Base-by-base conservation (phyloP, 2,329 filamentous ascomycete species). In the Chaetomium olivaceum region DNA sequence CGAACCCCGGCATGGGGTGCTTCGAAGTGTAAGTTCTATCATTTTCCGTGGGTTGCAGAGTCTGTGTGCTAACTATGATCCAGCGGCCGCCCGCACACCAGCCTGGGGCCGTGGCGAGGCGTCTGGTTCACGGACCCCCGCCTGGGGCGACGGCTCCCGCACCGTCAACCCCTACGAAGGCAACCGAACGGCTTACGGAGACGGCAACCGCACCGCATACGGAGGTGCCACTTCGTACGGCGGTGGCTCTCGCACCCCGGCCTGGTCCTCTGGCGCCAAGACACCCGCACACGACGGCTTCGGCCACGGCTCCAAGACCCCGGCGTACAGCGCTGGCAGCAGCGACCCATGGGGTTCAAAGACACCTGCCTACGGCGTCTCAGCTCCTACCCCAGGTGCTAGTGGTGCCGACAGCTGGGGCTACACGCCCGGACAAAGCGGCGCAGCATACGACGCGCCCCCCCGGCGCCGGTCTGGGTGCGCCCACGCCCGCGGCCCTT, bases 191-290 rank as follows among this genome's bases (percentile, higher is more conserved):
- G 87, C 91, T 1, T 96, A 96, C 72, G 92, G 90, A 71, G 89
- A 90, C 71, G 90, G 90, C 66, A 89, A 80, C 75, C 88, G 89
- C 58, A 93, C 92, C n/a, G 87, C 91, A 1, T 96, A 96, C 72
- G 92, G 90, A 52, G 72, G 72, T 46, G 71, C 71, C 16, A 93
- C 91, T 14, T 87, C 91, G 1, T 96, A 96, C 72, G 92, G 92
- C 25, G 88, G 88, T 23, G 88, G 89, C 33, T 84, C 85, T 57
- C 87, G 91, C 61, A 93, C 90, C 1, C 90, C 90, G 8, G 90
- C 89, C 5, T 93, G 91, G 91, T 89, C 89, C 65, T 90, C 92
- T 1, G 91, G 90, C 61, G 87, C 89, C 62, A 89, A 90, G 76
- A 94, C 91, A 1, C 81, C 91, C 62, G 86, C 87, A 23, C 81